Percentiles rank a stretch among this genome's conserved stretches.
Evolutionary conservation across 2,329 filamentous ascomycete genomes (phyloP).

Genomic region (Neophaeococcomyces aloes): DNA sequence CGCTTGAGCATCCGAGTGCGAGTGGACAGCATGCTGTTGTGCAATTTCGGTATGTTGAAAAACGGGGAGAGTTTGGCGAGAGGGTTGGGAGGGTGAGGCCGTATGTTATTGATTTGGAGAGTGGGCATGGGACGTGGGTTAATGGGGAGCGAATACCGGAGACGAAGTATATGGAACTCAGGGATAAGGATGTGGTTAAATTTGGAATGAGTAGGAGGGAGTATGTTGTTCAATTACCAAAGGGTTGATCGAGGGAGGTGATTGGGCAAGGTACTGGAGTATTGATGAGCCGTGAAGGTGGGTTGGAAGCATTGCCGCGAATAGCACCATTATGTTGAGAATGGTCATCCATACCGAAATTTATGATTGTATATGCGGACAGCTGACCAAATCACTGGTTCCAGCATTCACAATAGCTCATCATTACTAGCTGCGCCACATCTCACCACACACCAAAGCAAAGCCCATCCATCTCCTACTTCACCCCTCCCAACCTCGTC

Average conservation of each 20-base stretch:
- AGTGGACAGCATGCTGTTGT: conserved; percentile 94
- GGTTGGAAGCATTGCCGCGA: too few species aligned
- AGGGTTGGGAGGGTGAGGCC: conserved; percentile 68
- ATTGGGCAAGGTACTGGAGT: too few species aligned
- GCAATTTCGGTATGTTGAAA: conserved; percentile 79
- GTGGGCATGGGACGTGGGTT: conserved; percentile 76
- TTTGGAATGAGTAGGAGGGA: conserved; percentile 84
- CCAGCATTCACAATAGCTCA: too few species aligned
- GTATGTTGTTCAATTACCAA: conserved; percentile 82
- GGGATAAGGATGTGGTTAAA: conserved; percentile 76
- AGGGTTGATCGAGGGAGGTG: not conserved
- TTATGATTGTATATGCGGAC: too few species aligned
- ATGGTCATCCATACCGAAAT: too few species aligned
- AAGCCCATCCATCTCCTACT: too few species aligned
- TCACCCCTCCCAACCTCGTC: too few species aligned
- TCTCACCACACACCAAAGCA: too few species aligned
- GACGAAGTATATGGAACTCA: conserved; percentile 73
- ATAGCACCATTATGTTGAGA: too few species aligned
- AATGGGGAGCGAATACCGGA: conserved; percentile 65
- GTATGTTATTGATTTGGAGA: conserved; percentile 88
- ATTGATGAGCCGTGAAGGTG: too few species aligned
- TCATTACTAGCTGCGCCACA: too few species aligned
- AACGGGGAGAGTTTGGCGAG: conserved; percentile 77
- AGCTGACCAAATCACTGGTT: too few species aligned
- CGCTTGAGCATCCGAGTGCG: conserved; percentile 79